phyloP scores from a whole-genome alignment of 169 alveolate species.

The Plasmodium coatneyi region DNA sequence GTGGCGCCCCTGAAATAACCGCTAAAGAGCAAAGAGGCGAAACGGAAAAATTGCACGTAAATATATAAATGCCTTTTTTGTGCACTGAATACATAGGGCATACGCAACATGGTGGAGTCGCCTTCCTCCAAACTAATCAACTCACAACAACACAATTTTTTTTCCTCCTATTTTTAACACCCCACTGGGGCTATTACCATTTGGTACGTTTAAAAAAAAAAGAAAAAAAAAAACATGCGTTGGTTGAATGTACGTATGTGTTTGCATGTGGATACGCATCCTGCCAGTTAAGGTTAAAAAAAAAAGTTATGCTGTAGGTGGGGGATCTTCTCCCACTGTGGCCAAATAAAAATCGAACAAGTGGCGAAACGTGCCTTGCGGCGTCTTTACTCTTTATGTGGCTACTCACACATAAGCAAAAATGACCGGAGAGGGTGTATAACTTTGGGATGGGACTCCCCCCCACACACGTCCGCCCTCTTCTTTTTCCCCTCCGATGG shows the following conservation, averaged over 20 bases:
- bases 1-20: neutral
- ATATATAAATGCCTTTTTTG: neutral
- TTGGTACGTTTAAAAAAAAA: neutral
- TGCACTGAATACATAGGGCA: neutral
- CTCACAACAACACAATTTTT: neutral
- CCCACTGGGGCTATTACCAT: neutral
- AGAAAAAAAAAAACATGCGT: neutral
- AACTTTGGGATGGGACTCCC: neutral
- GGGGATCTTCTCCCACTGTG: neutral
- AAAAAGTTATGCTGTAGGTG: neutral
- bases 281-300: neutral
- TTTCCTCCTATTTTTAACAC: neutral
- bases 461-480: neutral
- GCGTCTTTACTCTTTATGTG: neutral
- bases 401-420: neutral
- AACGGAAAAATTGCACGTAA: neutral
- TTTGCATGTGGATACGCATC: constrained; percentile 5
- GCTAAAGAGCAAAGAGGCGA: neutral
- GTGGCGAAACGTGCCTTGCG: neutral
- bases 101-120: neutral
- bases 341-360: neutral
- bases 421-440: neutral
- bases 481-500: neutral
- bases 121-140: neutral
- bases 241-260: neutral